Evolutionary conservation across 2,329 filamentous ascomycete species (phyloP), one percentile per base, ranked within the genome.

Genomic region (Verticillium isaacii): DNA sequence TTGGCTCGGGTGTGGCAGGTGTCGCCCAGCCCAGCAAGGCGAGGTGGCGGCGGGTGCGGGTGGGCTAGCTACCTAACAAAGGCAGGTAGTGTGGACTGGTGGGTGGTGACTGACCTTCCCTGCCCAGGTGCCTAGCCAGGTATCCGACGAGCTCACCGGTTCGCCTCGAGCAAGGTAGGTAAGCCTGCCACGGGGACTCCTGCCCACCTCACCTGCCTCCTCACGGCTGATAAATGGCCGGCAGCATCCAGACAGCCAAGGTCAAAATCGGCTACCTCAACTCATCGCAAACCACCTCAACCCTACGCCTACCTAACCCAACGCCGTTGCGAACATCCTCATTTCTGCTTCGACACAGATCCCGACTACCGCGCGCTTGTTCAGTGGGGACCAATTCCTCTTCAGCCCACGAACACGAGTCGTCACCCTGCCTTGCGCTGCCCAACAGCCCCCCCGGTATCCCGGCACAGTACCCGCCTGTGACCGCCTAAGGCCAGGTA

Each of bases 281-380:
- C 19, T 52, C 45, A 52, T 19, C 45, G 45, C 45, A 29, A 52
- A 19, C 7, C 45, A n/a, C 5, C 11, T 19, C 45, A 52, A 52
- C n/a, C 45, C 45, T 19, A 5, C 45, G n/a, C 45, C 45, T 52
- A 52, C 9, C 19, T 36, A 9, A 36, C 45, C n/a, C n/a, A 23
- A 52, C 45, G 23, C 9, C 45, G 45, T 25, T 19, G 19, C 45
- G 45, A 52, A 52, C 45, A 52, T 52, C 45, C 12, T 52, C 45
- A 52, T 52, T 23, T 52, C 45, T 23, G 45, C 45, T 23, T 23
- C 19, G 41, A 54, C 19, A 19, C 61, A 52, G 29, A 37, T 41
- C 14, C 59, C 37, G 25, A 56, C 61, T 61, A 57, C 56, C 63
- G 63, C 63, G 59, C 63, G 63, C 61, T 64, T 64, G 63, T 63